Conservation (phyloP, 139 green algal genomes). For the Cymbomonas tetramitiformis region DNA sequence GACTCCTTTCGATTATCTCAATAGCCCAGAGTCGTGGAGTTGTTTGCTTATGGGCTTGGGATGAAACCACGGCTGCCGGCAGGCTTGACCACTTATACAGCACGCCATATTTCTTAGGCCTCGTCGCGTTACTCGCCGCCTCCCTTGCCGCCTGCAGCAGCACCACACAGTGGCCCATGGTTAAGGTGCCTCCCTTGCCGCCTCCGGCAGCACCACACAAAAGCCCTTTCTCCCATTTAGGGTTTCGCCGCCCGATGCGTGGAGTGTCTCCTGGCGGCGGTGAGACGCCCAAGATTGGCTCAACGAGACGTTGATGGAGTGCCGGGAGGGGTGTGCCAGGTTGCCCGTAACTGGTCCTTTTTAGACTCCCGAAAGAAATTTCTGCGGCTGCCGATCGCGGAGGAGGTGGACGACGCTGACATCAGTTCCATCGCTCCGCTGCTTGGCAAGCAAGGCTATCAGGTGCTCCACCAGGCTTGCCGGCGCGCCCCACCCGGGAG, state of each 20-base stretch:
- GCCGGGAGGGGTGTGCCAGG: too few relatives aligned
- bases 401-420: conserved; percentile 49
- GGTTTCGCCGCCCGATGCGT: too few relatives aligned
- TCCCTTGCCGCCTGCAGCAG: conserved; percentile 80
- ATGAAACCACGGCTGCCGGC: too few relatives aligned
- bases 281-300: too few relatives aligned
- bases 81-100: conserved; percentile 38
- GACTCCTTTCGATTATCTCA: too few relatives aligned
- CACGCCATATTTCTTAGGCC: conserved; percentile 66
- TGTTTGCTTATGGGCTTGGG: too few relatives aligned
- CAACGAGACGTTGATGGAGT: too few relatives aligned
- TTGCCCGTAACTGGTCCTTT: conserved; percentile 25
- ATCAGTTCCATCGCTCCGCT: conserved; percentile 44
- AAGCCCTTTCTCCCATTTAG: neutral
- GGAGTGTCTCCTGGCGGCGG: too few relatives aligned
- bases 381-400: conserved; percentile 21
- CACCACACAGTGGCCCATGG: conserved; percentile 73
- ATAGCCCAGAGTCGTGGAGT: too few relatives aligned
- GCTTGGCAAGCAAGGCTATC: conserved; percentile 54
- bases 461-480: conserved; percentile 21
- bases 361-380: neutral
- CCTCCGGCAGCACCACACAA: neutral
- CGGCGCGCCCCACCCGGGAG: neutral
- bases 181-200: too few relatives aligned
- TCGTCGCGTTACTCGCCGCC: conserved; percentile 61